Percentiles rank a stretch among this genome's conserved stretches.
These are phyloP conservation scores for Colletotrichum tofieldiae DNA, from an alignment of 2,329 filamentous ascomycete genomes.

Conservation along the genomic window DNA sequence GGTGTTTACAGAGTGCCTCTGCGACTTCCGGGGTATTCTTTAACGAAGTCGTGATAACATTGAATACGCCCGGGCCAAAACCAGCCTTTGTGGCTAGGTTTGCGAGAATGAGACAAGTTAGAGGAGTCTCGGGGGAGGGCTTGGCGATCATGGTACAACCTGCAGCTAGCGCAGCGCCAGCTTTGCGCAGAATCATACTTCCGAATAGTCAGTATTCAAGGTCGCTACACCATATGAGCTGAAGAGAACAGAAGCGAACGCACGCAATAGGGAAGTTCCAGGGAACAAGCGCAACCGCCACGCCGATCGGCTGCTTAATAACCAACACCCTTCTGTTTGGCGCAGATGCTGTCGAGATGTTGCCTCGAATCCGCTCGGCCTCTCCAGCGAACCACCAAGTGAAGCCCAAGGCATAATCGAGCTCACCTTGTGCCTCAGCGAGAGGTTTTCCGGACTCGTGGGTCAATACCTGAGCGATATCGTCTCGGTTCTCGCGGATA, in stretches of 20 bases:
- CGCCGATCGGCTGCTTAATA: slow-evolving; percentile 70
- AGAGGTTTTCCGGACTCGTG: slow-evolving; percentile 72
- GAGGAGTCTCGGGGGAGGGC: slow-evolving; percentile 81
- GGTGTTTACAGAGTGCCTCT: slow-evolving; percentile 63
- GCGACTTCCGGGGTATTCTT: slow-evolving; percentile 61
- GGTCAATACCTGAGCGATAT: slow-evolving; percentile 57
- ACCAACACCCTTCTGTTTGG: slow-evolving; percentile 78
- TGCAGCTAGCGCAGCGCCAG: slow-evolving; percentile 74
- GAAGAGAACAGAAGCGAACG: slow-evolving; percentile 45
- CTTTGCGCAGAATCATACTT: slow-evolving; percentile 56
- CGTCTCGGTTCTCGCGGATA: slow-evolving; percentile 54
- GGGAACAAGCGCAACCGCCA: slow-evolving; percentile 54
- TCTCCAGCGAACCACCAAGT: slow-evolving; percentile 72
- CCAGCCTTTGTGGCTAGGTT: slow-evolving; percentile 80
- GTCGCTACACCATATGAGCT: background rate
- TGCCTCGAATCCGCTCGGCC: slow-evolving; percentile 69
- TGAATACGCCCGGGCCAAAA: slow-evolving; percentile 81
- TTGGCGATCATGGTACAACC: slow-evolving; percentile 85
- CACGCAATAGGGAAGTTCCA: slow-evolving; percentile 76
- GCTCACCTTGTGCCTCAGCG: slow-evolving; percentile 67
- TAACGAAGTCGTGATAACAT: slow-evolving; percentile 62
- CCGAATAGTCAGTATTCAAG: background rate
- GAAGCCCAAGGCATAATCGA: slow-evolving; percentile 70
- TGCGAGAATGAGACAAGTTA: slow-evolving; percentile 79
- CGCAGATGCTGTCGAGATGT: slow-evolving; percentile 70